phyloP scores from a whole-genome alignment of 306 rosid genomes.

The Lithocarpus polystachyus region DNA sequence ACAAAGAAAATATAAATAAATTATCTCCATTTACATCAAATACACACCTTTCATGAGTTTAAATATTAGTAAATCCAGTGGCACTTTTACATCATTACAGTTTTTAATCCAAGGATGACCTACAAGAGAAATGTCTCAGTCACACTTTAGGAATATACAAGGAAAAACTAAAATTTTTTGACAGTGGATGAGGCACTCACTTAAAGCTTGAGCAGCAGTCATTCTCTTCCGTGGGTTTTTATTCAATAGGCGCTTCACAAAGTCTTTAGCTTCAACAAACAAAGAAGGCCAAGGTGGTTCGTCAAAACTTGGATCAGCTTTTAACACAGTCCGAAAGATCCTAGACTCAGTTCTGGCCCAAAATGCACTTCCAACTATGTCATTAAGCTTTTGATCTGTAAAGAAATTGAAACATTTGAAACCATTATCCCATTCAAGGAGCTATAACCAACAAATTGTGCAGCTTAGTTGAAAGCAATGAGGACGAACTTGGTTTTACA shows the following conservation, averaged over 20 bases:
- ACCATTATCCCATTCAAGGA: conserved; percentile 4
- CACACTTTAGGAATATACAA: conserved; percentile 16
- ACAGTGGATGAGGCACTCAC: conserved; percentile 40
- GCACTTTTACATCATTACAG: conserved; percentile 55
- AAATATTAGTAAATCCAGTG: conserved; percentile 71
- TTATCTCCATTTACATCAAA: background rate
- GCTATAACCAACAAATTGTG: background rate
- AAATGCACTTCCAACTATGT: conserved; percentile 96
- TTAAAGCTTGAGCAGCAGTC: conserved; percentile 87
- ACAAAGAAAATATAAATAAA: conserved; percentile 3
- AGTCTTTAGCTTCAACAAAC: conserved; percentile 67
- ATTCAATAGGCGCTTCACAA: conserved; percentile 76
- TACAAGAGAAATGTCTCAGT: conserved; percentile 42
- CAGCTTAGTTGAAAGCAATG: background rate
- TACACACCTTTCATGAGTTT: conserved; percentile 89
- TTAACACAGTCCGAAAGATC: conserved; percentile 80
- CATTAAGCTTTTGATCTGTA: conserved; percentile 89
- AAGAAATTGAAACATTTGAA: conserved; percentile 27
- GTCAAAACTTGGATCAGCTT: conserved; percentile 82
- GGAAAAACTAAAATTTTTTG: conserved; percentile 2
- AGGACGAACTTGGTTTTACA: conserved; percentile 70
- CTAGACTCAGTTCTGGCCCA: conserved; percentile 99
- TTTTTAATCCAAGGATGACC: conserved; percentile 90
- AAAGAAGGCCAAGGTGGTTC: conserved; percentile 93
- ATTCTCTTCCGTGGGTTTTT: conserved; percentile 91